Percentiles rank a stretch among this genome's conserved stretches.
These are phyloP conservation scores for Priceomyces castillae DNA, from an alignment of 805 yeast species.

Conservation along the genomic window DNA sequence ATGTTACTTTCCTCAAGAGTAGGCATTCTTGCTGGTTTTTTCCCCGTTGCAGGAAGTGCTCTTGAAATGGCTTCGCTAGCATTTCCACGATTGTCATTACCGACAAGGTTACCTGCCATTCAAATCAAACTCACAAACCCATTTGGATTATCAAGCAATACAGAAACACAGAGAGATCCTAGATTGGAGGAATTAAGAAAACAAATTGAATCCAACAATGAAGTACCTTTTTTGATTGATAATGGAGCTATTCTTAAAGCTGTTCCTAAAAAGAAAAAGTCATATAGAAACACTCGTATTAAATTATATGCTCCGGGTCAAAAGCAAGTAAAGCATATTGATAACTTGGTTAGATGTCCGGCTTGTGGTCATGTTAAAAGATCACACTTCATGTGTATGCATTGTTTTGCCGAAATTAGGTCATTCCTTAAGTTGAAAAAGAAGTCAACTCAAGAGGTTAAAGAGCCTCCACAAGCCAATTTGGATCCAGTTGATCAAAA, in stretches of 20 bases:
- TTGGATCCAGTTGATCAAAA: constrained; percentile 61
- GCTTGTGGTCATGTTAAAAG: constrained; percentile 92
- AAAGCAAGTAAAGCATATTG: constrained; percentile 73
- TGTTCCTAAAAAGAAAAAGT: constrained; percentile 90
- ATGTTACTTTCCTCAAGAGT: not conserved
- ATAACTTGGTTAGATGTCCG: constrained; percentile 85
- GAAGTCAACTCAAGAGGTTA: constrained; percentile 23
- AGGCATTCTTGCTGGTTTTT: not conserved
- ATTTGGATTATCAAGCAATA: constrained; percentile 2
- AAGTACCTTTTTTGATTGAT: constrained; percentile 47
- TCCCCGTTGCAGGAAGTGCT: not conserved
- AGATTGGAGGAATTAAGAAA: constrained; percentile 38
- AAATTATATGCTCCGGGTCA: constrained; percentile 79
- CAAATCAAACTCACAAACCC: constrained; percentile 7
- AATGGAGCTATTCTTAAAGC: constrained; percentile 75
- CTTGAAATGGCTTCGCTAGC: not conserved
- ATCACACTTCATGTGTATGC: constrained; percentile 88
- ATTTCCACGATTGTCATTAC: not conserved
- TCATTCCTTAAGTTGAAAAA: constrained; percentile 62
- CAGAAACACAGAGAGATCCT: constrained; percentile 13
- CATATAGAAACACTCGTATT: constrained; percentile 82
- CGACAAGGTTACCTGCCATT: constrained; percentile 11
- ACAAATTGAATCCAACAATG: constrained; percentile 33
- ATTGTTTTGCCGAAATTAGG: constrained; percentile 82
- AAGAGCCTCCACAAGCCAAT: constrained; percentile 37